phyloP scores from a whole-genome alignment of 2,329 filamentous ascomycete genomes.

The Fusarium miscanthi region DNA sequence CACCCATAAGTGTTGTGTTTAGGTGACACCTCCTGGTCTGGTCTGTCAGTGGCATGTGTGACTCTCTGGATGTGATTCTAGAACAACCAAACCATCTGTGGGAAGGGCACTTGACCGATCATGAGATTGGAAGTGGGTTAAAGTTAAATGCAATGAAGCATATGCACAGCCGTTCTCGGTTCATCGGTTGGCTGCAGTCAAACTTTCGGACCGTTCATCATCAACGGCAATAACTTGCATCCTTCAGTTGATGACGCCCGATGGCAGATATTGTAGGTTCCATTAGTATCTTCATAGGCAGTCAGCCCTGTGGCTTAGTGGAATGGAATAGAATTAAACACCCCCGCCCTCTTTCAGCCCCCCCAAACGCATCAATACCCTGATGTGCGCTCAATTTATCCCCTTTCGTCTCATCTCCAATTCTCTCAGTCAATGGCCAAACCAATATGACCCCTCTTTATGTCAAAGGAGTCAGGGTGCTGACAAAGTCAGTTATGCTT shows the following conservation, averaged over 20 bases:
- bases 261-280: neutral
- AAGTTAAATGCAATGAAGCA: neutral
- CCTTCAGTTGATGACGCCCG: neutral
- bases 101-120: neutral
- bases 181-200: slow-evolving; percentile 3
- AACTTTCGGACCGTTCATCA: slow-evolving; percentile 3
- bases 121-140: neutral
- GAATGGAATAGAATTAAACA: slow-evolving; percentile 1
- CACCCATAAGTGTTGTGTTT: neutral
- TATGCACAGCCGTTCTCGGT: slow-evolving; percentile 10
- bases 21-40: neutral
- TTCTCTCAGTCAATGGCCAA: neutral
- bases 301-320: neutral
- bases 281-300: neutral
- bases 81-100: too few species aligned
- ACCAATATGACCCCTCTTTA: slow-evolving; percentile 5
- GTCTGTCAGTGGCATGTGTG: neutral
- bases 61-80: neutral
- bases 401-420: slow-evolving; percentile 11
- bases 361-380: slow-evolving; percentile 4
- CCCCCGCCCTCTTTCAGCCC: neutral
- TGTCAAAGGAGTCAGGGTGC: slow-evolving; percentile 2
- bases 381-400: slow-evolving; percentile 16
- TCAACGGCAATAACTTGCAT: slow-evolving; percentile 17
- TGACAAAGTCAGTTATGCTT: neutral